These are phyloP conservation scores for Uncinocarpus reesii DNA, from an alignment of 2,329 filamentous ascomycete genomes.

Conservation along the genomic window DNA sequence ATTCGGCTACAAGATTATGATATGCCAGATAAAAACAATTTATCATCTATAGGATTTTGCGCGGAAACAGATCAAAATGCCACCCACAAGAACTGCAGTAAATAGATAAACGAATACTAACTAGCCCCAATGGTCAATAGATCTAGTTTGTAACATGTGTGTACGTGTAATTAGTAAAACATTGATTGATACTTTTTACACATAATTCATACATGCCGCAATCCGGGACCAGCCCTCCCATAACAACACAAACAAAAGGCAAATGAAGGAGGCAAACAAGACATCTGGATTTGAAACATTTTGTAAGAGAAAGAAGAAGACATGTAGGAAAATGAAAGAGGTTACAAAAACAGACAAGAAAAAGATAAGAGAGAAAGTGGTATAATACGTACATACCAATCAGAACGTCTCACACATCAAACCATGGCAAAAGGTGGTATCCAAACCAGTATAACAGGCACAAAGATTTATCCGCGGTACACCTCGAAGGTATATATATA, in stretches of 20 bases:
- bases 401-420: not conserved
- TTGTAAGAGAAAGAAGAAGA: not conserved
- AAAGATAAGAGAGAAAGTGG: not conserved
- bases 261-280: not conserved
- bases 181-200: constrained; percentile 1
- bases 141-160: constrained; percentile 1
- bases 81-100: not conserved
- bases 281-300: not conserved
- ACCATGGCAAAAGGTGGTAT: too few relatives aligned
- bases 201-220: constrained; percentile 2
- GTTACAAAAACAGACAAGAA: not conserved
- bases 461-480: too few relatives aligned
- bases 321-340: constrained; percentile 2
- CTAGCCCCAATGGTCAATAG: not conserved
- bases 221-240: constrained; percentile 7
- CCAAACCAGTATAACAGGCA: too few relatives aligned
- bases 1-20: too few relatives aligned
- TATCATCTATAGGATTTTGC: not conserved
- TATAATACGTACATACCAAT: not conserved
- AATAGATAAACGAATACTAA: not conserved
- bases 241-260: not conserved
- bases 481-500: too few relatives aligned
- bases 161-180: not conserved
- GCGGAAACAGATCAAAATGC: not conserved
- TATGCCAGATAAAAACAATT: not conserved